phyloP scores from a whole-genome alignment of 371 early-diverging fungal species.

The Basidiobolus meristosporus region DNA sequence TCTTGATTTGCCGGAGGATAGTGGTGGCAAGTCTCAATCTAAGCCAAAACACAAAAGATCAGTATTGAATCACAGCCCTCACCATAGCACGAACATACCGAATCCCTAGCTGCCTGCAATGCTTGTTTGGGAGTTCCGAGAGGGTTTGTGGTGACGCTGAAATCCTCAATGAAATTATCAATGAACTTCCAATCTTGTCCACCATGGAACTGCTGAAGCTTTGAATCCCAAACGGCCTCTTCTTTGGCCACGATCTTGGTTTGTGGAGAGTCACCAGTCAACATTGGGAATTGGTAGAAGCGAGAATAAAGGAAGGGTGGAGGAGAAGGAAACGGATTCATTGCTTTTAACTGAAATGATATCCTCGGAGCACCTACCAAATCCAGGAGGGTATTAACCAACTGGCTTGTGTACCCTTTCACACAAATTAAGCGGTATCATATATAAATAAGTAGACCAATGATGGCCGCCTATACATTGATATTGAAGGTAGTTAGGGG shows the following conservation, averaged over 20 bases:
- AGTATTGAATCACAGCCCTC: neutral
- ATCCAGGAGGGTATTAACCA: too few relatives aligned
- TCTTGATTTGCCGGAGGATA: constrained; percentile 81
- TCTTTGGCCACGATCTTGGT: constrained; percentile 4
- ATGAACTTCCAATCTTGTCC: constrained; percentile 71
- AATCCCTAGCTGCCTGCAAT: constrained; percentile 43
- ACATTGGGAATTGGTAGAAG: neutral
- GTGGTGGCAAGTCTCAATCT: constrained; percentile 51
- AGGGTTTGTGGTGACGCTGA: constrained; percentile 71
- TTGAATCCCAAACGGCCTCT: constrained; percentile 41
- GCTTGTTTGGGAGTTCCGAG: constrained; percentile 59
- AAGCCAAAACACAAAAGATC: neutral
- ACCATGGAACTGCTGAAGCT: constrained; percentile 70
- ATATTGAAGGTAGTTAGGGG: too few relatives aligned
- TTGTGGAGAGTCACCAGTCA: neutral
- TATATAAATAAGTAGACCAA: too few relatives aligned
- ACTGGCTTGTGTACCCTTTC: too few relatives aligned
- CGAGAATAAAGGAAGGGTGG: neutral
- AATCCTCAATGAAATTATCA: constrained; percentile 69
- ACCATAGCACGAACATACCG: constrained; percentile 19
- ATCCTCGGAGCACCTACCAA: too few relatives aligned
- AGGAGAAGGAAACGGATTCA: too few relatives aligned
- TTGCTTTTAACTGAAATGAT: too few relatives aligned
- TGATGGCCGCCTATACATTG: too few relatives aligned
- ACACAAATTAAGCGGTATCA: too few relatives aligned